Evolutionary conservation across 495 filamentous ascomycete genomes (phyloP).

Genomic region (Lepraria neglecta): DNA sequence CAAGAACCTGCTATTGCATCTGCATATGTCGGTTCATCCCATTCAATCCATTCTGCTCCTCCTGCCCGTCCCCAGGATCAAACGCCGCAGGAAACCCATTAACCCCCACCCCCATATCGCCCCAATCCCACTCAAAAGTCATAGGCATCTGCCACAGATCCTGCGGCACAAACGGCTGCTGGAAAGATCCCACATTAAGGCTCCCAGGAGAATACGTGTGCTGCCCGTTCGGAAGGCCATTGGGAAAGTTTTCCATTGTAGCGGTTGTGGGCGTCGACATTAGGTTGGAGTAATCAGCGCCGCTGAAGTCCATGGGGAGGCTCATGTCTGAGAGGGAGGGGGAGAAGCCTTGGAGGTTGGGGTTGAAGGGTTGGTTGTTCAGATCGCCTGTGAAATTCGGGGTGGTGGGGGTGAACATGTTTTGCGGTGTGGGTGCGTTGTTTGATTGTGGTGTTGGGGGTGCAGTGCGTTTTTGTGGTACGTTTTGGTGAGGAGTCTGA

Average conservation of each 20-base stretch:
- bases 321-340: conserved; percentile 32
- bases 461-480: conserved; percentile 23
- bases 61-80: neutral
- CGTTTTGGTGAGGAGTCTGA: conserved; percentile 18
- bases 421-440: conserved; percentile 13
- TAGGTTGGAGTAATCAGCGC: conserved; percentile 29
- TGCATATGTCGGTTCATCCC: conserved; percentile 1
- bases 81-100: conserved; percentile 17
- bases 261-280: conserved; percentile 26
- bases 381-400: conserved; percentile 19
- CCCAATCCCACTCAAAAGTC: conserved; percentile 98
- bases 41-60: neutral
- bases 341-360: conserved; percentile 34
- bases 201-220: conserved; percentile 32
- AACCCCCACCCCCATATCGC: conserved; percentile 61
- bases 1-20: neutral
- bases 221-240: conserved; percentile 31
- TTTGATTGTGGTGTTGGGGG: conserved; percentile 22
- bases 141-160: conserved; percentile 96
- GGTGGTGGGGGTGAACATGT: conserved; percentile 19
- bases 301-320: conserved; percentile 23
- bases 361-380: conserved; percentile 29
- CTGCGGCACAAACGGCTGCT: conserved; percentile 92
- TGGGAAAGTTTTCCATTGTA: conserved; percentile 32
- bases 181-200: conserved; percentile 50